phyloP scores from a whole-genome alignment of 2,329 filamentous ascomycete genomes.

The Lasiodiplodia gonubiensis region DNA sequence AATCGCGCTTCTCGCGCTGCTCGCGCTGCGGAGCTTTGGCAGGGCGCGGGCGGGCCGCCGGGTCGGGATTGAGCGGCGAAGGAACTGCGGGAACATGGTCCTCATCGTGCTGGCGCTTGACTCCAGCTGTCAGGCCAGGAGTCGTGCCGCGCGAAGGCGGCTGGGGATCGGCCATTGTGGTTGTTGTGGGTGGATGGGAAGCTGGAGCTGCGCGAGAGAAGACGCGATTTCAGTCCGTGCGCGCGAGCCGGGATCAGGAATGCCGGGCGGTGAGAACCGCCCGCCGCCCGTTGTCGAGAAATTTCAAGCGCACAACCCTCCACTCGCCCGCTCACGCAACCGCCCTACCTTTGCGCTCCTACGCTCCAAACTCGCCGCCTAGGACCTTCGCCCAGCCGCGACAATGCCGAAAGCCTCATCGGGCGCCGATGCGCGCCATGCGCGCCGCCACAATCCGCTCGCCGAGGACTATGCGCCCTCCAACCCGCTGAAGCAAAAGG shows the following conservation, averaged over 20 bases:
- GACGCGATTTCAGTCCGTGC: not conserved
- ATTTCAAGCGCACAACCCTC: conserved; percentile 25
- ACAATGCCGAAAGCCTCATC: conserved; percentile 79
- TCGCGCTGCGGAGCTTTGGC: conserved; percentile 44
- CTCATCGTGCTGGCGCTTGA: conserved; percentile 27
- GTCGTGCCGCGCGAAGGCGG: conserved; percentile 45
- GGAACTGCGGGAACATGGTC: conserved; percentile 66
- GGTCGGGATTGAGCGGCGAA: conserved; percentile 72
- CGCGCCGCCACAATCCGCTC: conserved; percentile 84
- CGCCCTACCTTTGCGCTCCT: not conserved
- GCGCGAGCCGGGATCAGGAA: not conserved
- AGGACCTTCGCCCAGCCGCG: not conserved
- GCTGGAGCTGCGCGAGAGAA: conserved; percentile 9
- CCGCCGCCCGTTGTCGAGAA: conserved; percentile 13
- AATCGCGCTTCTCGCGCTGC: conserved; percentile 59
- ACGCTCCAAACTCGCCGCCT: not conserved
- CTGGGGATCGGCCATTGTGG: conserved; percentile 44
- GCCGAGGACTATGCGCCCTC: conserved; percentile 82
- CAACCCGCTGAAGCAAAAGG: conserved; percentile 73
- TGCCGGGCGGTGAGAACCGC: conserved; percentile 4
- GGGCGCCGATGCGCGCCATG: conserved; percentile 60
- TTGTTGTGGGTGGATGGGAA: conserved; percentile 3
- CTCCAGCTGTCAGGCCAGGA: conserved; percentile 34
- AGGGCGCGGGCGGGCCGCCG: conserved; percentile 49
- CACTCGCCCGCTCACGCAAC: not conserved